Conservation (phyloP, 495 filamentous ascomycete species). For the Aspergillus saccharolyticus region DNA sequence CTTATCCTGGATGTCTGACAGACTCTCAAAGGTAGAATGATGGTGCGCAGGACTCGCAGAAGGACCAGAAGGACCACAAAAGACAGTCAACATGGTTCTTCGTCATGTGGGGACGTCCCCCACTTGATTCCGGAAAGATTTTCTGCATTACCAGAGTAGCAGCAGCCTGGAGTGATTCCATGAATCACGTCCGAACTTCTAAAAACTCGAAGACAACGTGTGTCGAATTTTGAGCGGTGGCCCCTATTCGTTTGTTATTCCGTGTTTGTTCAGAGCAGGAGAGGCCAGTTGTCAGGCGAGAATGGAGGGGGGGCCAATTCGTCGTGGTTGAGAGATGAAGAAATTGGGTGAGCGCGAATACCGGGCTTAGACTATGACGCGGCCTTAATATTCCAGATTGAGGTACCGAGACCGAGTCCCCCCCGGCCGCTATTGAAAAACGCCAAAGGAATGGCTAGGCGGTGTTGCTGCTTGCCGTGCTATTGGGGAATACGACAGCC, state of each 20-base stretch:
- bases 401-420: neutral
- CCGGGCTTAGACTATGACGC: slow-evolving; percentile 1
- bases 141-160: neutral
- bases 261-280: neutral
- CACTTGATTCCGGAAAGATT: neutral
- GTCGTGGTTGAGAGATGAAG: neutral
- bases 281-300: neutral
- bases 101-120: neutral
- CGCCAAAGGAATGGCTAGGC: neutral
- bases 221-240: neutral
- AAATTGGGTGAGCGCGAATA: neutral
- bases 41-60: neutral
- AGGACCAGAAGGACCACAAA: neutral
- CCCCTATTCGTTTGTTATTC: neutral
- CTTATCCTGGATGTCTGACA: neutral
- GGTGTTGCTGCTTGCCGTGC: neutral
- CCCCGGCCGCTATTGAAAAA: neutral
- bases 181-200: neutral
- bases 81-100: neutral
- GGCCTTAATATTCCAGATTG: neutral
- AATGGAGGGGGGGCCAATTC: neutral
- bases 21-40: neutral
- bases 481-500: neutral
- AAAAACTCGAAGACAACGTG: neutral
- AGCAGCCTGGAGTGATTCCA: neutral